Evolutionary conservation across 106 monocot species (phyloP), one percentile per base, ranked within the genome.

Genomic region (Dactylorhiza incarnata): DNA sequence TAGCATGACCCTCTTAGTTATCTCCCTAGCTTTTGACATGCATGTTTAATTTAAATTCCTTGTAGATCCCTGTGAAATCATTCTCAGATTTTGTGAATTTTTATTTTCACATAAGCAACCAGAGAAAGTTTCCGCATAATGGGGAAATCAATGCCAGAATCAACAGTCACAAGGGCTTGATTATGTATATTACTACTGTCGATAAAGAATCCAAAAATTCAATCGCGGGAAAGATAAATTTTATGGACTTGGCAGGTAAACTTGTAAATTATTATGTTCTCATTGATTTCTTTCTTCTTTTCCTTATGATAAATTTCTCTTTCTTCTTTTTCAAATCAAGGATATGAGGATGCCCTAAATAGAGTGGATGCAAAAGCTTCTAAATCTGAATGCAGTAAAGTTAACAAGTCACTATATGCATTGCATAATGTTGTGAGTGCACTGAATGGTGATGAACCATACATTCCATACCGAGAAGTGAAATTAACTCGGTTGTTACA

Each of bases 401-500:
- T 87, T 29, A 92, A 89, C 83, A 86, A 82, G 67, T 84, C 88
- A 37, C 15, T 92, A 6, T 83, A 86, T 81, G 75, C 86, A 45
- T 74, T 92, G 68, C 71, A 81, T n/a, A 86, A 89, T 82, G 86
- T 92, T 68, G 76, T 92, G 2, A 78, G 49, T 71, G 84, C 91
- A 51, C 51, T 86, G 8, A 92, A 92, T 76, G 47, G 73, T 7
- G 82, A 78, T 49, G 82, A 79, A 24, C 48, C 55, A 44, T 80
- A 76, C 55, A 73, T 92, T 45, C 83, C 84, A 11, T 92, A 88
- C 17, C 46, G 86, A 49, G 78, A 89, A 71, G 85, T 76, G 71
- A 92, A 85, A 81, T 56, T 92, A 43, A 92, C 88, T 43, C 86
- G 78, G 48, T 72, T 92, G 45, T 50, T 91, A 72, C 88, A 86